These are phyloP conservation scores for Fomitopsis palustris DNA, from an alignment of 1,284 basidiomycete species.

Conservation along the genomic window DNA sequence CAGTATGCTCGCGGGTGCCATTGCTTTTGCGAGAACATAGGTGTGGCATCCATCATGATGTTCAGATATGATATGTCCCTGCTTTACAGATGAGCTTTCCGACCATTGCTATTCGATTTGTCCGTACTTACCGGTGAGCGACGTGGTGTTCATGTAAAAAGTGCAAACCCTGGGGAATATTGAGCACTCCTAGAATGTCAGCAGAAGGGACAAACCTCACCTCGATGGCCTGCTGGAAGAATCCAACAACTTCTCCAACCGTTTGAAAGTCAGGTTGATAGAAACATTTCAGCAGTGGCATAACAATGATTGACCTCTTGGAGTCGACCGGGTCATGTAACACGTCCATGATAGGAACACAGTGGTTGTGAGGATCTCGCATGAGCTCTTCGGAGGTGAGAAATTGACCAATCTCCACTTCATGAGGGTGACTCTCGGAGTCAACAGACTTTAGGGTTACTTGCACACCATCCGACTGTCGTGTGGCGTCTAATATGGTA, in stretches of 20 bases:
- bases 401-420: conserved; percentile 13
- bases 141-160: conserved; percentile 18
- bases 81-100: background rate
- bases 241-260: conserved; percentile 18
- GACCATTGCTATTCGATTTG: background rate
- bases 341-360: conserved; percentile 15
- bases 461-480: conserved; percentile 5
- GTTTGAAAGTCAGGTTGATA: conserved; percentile 14
- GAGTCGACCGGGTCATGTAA: conserved; percentile 13
- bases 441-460: conserved; percentile 10
- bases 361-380: conserved; percentile 16
- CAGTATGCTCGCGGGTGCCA: background rate
- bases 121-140: conserved; percentile 16
- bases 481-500: conserved; percentile 13
- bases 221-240: conserved; percentile 20
- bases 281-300: conserved; percentile 18
- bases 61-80: background rate
- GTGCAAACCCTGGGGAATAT: conserved; percentile 10
- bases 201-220: conserved; percentile 5
- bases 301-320: conserved; percentile 15
- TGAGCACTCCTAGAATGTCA: no score
- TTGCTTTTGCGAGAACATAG: background rate
- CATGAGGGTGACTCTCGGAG: conserved; percentile 8
- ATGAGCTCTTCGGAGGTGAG: conserved; percentile 7
- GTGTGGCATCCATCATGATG: conserved; percentile 1